Evolutionary conservation across 1,284 basidiomycete species (phyloP).

Genomic region (Sporisorium exsertum): DNA sequence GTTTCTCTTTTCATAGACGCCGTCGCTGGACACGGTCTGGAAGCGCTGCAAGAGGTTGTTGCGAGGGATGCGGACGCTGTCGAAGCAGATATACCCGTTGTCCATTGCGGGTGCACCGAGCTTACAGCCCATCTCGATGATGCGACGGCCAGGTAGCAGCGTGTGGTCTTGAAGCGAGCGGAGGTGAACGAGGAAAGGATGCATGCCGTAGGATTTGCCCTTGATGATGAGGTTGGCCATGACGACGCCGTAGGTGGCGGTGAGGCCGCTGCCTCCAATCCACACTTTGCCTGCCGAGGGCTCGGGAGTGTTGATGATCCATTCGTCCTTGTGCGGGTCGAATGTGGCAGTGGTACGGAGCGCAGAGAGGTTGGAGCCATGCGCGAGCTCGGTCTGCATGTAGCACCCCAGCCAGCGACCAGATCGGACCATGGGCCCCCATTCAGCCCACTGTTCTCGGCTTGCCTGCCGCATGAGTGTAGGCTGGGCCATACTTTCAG

Average conservation of each 20-base stretch:
- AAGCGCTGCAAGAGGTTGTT: slow-evolving; percentile 49
- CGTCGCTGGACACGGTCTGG: slow-evolving; percentile 49
- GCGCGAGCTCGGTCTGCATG: slow-evolving; percentile 61
- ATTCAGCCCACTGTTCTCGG: slow-evolving; percentile 53
- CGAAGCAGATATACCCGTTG: slow-evolving; percentile 56
- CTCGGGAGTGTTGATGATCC: slow-evolving; percentile 55
- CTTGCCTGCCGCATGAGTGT: slow-evolving; percentile 53
- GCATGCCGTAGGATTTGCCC: slow-evolving; percentile 55
- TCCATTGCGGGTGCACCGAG: slow-evolving; percentile 59
- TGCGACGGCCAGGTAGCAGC: slow-evolving; percentile 44
- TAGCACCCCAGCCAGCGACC: slow-evolving; percentile 58
- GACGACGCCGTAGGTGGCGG: slow-evolving; percentile 57
- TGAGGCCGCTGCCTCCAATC: slow-evolving; percentile 57
- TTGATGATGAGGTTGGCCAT: slow-evolving; percentile 58
- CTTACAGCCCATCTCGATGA: slow-evolving; percentile 58
- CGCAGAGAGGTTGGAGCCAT: slow-evolving; percentile 57
- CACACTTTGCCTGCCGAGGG: slow-evolving; percentile 54
- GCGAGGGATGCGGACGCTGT: slow-evolving; percentile 49
- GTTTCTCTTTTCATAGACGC: slow-evolving; percentile 52
- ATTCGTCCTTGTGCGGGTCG: slow-evolving; percentile 37
- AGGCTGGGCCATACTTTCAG: slow-evolving; percentile 59
- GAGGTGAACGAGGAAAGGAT: slow-evolving; percentile 59
- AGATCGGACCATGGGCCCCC: slow-evolving; percentile 46
- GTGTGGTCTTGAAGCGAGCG: slow-evolving; percentile 53
- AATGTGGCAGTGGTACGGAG: slow-evolving; percentile 57